A percentile compares a stretch with the other conserved stretches of the same genome.
Conservation (phyloP, 2,329 filamentous ascomycete species). For the Alternaria viburni region DNA sequence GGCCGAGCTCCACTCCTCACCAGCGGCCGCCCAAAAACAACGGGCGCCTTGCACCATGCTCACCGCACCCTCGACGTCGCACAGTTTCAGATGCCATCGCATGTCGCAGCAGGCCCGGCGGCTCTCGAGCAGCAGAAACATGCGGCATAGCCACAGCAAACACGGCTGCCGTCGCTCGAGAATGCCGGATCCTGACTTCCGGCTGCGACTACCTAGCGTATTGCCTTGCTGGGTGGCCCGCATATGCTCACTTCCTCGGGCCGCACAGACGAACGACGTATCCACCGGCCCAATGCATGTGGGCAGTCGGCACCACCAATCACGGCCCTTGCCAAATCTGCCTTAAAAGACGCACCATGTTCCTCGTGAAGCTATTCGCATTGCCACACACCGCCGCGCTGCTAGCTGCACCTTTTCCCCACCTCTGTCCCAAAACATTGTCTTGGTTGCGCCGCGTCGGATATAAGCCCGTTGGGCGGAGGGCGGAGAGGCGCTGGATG, state of each 20-base stretch:
- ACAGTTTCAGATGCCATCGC: slow-evolving; percentile 21
- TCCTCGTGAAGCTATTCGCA: slow-evolving; percentile 3
- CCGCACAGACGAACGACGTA: slow-evolving; percentile 10
- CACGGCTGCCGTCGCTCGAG: slow-evolving; percentile 16
- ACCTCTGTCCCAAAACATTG: not conserved
- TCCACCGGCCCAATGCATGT: slow-evolving; percentile 3
- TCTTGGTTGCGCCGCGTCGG: not conserved
- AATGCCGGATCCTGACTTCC: slow-evolving; percentile 18
- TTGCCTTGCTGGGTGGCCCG: slow-evolving; percentile 7
- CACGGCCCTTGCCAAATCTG: not conserved
- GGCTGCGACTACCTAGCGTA: slow-evolving; percentile 8
- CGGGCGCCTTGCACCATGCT: slow-evolving; percentile 22
- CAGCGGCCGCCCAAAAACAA: slow-evolving; percentile 19
- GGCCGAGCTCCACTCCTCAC: slow-evolving; percentile 32
- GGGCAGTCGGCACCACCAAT: slow-evolving; percentile 3
- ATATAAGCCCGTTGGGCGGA: not conserved
- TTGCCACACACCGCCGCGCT: slow-evolving; percentile 9
- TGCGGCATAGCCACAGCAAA: not conserved
- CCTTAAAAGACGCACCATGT: slow-evolving; percentile 7
- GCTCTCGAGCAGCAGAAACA: not conserved
- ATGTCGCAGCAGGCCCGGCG: not conserved
- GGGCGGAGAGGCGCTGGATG: not conserved
- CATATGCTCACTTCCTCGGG: slow-evolving; percentile 8
- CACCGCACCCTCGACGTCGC: slow-evolving; percentile 12
- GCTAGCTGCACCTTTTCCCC: not conserved